Base-by-base conservation (phyloP, 164 flowering plant species). In the grape (Vitis vinifera) region DNA sequence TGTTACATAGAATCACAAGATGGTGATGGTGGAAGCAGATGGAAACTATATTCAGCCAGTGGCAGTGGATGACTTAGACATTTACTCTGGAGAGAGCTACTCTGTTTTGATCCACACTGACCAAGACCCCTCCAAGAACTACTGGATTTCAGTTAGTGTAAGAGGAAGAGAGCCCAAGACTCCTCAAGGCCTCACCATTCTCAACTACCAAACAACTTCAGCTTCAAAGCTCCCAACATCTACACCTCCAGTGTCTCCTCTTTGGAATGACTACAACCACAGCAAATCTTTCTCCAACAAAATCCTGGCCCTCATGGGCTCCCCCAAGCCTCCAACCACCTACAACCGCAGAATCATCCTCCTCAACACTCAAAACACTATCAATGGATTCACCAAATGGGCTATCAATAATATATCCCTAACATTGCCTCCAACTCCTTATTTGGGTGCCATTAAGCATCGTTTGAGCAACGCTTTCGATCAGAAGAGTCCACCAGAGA, bases 11-110 rank as follows among this genome's bases (percentile, higher is more conserved):
- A 66, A 76, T 62, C 98, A 95, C 83, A 87, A 89, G 73, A 81
- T 95, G 93, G 59, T 77, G 49, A 82, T 95, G 59, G 97, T 93
- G 16, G 98, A 95, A 80, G 99, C 99, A 1, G 99, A 95, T 61
- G 99, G 99, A 47, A 90, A 91, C 79, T 89, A 93, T 27, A 82
- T 95, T 0, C 55, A 88, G n/a, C 97, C 97, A 19, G 86, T 86
- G 62, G 64, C 55, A 0, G 85, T 86, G 0, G 73, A 85, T 3
- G 85, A 86, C 70, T 27, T 95, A 27, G 91, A 91, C 82, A 85
- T 95, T 9, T 90, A 17, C 17, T 17, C 17, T 17, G 17, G 17
- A 17, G 17, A 17, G 17, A 17, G 17, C 17, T 17, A 17, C 17
- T 17, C 17, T 17, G 17, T 17, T 17, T 17, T 17, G 17, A 17